Percentiles rank a stretch among this genome's conserved stretches.
phyloP scores from a whole-genome alignment of 225 moss, liverwort and hornwort genomes.

The Asterella californica region DNA sequence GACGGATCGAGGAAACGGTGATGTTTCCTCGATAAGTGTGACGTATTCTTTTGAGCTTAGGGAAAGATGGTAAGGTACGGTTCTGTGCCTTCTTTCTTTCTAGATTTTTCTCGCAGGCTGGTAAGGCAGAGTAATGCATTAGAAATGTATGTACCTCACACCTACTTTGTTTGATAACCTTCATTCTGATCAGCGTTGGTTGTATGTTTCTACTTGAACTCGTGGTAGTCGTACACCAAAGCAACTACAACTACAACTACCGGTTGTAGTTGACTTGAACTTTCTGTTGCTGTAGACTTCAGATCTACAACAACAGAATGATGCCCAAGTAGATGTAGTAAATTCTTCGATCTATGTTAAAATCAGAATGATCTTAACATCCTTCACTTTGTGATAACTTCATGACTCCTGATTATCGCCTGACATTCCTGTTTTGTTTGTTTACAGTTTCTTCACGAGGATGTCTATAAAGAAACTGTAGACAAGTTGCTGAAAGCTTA shows the following conservation, averaged over 20 bases:
- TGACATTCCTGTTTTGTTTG: slow-evolving; percentile 10
- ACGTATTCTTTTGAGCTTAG: not conserved
- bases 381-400: not conserved
- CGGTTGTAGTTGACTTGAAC: too few relatives aligned
- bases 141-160: too few relatives aligned
- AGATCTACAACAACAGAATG: too few relatives aligned
- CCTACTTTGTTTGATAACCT: too few relatives aligned
- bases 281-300: not conserved
- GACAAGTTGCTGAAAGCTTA: slow-evolving; percentile 72
- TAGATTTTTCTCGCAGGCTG: not conserved
- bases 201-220: too few relatives aligned
- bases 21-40: not conserved
- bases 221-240: too few relatives aligned
- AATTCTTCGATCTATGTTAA: too few relatives aligned
- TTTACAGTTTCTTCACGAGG: slow-evolving; percentile 75
- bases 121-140: not conserved
- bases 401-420: not conserved
- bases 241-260: too few relatives aligned
- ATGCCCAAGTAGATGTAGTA: too few relatives aligned
- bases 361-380: not conserved
- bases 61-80: not conserved
- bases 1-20: not conserved
- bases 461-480: slow-evolving; percentile 62
- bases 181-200: too few relatives aligned
- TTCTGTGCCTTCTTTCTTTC: not conserved